Conservation (phyloP, 495 filamentous ascomycete genomes). For the Podospora bellae-mahoneyi region DNA sequence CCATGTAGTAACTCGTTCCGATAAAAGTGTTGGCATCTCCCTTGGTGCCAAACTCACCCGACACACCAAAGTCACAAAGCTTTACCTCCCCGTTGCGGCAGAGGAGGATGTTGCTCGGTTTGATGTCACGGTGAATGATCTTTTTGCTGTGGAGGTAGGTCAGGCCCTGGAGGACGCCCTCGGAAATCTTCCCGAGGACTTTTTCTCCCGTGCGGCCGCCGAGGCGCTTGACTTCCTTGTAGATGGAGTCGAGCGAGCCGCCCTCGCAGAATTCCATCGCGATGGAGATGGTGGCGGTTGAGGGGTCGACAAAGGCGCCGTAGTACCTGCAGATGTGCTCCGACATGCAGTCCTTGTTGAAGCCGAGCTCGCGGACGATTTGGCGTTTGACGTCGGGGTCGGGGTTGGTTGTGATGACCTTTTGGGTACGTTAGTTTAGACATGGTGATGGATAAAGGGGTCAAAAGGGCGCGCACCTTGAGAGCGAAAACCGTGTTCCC, state of each 20-base stretch:
- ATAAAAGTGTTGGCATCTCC: conserved; percentile 99
- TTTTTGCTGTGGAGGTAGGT: conserved; percentile 95
- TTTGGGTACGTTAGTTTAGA: conserved; percentile 26
- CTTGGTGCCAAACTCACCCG: conserved; percentile 95
- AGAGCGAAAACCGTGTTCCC: conserved; percentile 94
- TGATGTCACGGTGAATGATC: conserved; percentile 99
- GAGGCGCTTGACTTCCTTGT: conserved; percentile 92
- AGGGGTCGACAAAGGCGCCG: conserved; percentile 90
- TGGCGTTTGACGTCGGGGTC: conserved; percentile 97
- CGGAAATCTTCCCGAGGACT: conserved; percentile 95
- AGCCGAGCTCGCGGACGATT: conserved; percentile 89
- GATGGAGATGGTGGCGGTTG: conserved; percentile 91
- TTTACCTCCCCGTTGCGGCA: conserved; percentile 92
- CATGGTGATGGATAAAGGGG: not conserved
- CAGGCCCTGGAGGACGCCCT: conserved; percentile 88
- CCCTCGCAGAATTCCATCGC: conserved; percentile 99
- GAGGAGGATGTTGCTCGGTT: conserved; percentile 94
- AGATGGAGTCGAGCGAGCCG: conserved; percentile 90
- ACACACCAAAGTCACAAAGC: conserved; percentile 97
- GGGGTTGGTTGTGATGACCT: conserved; percentile 98
- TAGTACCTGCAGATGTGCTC: conserved; percentile 96
- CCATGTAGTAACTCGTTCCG: conserved; percentile 99
- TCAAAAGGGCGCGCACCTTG: conserved; percentile 61
- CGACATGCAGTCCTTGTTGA: conserved; percentile 95
- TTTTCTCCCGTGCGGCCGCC: conserved; percentile 96